phyloP scores from a whole-genome alignment of 2,329 filamentous ascomycete genomes.

The Talaromyces sp. region DNA sequence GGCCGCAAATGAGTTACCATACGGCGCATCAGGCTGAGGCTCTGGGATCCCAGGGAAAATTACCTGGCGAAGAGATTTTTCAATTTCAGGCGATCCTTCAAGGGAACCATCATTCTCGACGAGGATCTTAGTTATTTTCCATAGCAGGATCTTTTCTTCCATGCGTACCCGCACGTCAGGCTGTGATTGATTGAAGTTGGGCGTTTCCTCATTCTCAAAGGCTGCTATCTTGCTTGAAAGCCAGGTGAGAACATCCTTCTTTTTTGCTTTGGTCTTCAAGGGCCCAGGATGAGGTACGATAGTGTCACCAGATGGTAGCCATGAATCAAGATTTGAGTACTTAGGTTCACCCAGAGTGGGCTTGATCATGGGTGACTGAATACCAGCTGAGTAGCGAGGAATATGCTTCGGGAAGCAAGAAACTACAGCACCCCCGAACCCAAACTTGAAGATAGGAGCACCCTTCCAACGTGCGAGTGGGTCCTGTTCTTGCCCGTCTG shows the following conservation, averaged over 20 bases:
- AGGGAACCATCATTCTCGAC: slow-evolving; percentile 84
- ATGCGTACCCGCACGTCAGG: slow-evolving; percentile 63
- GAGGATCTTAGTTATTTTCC: slow-evolving; percentile 80
- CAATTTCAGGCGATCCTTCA: slow-evolving; percentile 71
- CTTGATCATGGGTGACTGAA: slow-evolving; percentile 74
- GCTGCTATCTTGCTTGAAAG: slow-evolving; percentile 73
- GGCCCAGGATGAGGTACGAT: slow-evolving; percentile 86
- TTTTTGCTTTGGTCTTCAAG: slow-evolving; percentile 85
- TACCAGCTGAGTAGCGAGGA: slow-evolving; percentile 79
- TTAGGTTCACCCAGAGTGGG: slow-evolving; percentile 81
- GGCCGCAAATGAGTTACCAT: slow-evolving; percentile 24
- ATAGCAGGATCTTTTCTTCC: slow-evolving; percentile 79
- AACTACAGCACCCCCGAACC: slow-evolving; percentile 78
- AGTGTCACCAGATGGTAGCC: slow-evolving; percentile 70
- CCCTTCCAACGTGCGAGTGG: slow-evolving; percentile 89
- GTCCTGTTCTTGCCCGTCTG: slow-evolving; percentile 65
- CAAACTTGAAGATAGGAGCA: slow-evolving; percentile 82
- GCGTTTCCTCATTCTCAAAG: slow-evolving; percentile 61
- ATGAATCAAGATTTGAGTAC: slow-evolving; percentile 72
- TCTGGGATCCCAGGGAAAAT: slow-evolving; percentile 64
- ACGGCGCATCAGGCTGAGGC: slow-evolving; percentile 29
- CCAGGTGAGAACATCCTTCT: slow-evolving; percentile 89
- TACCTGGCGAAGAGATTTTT: slow-evolving; percentile 74
- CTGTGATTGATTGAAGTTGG: slow-evolving; percentile 53
- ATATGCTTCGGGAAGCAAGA: slow-evolving; percentile 87